phyloP scores from a whole-genome alignment of 768 basidiomycete species.

The Termitomyces sp. region DNA sequence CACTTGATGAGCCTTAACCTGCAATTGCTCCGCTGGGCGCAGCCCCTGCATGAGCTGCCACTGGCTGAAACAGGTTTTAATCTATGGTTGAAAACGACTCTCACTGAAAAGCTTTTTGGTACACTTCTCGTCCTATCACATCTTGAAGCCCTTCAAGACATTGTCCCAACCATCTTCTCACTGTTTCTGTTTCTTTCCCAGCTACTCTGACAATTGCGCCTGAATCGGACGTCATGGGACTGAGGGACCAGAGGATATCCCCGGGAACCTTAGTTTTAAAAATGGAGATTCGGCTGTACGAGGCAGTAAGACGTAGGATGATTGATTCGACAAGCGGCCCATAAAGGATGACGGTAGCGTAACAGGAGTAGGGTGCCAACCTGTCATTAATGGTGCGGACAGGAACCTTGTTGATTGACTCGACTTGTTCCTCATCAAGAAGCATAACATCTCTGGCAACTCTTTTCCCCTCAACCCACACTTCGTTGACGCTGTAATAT shows the following conservation, averaged over 20 bases:
- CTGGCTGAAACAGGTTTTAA: background rate
- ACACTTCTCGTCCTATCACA: constrained; percentile 62
- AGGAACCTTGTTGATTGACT: constrained; percentile 23
- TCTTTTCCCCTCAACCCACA: constrained; percentile 61
- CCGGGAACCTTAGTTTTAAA: constrained; percentile 58
- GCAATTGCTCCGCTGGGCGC: background rate
- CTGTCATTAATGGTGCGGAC: constrained; percentile 52
- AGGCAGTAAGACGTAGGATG: constrained; percentile 42
- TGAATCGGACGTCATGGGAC: constrained; percentile 43
- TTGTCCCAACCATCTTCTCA: constrained; percentile 65
- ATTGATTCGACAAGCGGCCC: constrained; percentile 59
- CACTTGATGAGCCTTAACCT: too few species aligned
- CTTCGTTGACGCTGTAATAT: constrained; percentile 85
- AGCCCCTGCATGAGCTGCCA: background rate
- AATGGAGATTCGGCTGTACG: constrained; percentile 57
- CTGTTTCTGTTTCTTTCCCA: constrained; percentile 72
- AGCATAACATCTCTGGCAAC: constrained; percentile 77
- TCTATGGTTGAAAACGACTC: background rate
- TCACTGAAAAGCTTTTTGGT: constrained; percentile 57
- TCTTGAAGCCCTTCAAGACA: constrained; percentile 48
- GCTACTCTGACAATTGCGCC: constrained; percentile 67
- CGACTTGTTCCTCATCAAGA: constrained; percentile 48
- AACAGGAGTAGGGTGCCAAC: constrained; percentile 83
- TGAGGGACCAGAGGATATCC: constrained; percentile 82
- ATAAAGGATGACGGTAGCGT: constrained; percentile 80